phyloP scores from a whole-genome alignment of 2,329 filamentous ascomycete genomes.

The Paraphoma chrysanthemicola region DNA sequence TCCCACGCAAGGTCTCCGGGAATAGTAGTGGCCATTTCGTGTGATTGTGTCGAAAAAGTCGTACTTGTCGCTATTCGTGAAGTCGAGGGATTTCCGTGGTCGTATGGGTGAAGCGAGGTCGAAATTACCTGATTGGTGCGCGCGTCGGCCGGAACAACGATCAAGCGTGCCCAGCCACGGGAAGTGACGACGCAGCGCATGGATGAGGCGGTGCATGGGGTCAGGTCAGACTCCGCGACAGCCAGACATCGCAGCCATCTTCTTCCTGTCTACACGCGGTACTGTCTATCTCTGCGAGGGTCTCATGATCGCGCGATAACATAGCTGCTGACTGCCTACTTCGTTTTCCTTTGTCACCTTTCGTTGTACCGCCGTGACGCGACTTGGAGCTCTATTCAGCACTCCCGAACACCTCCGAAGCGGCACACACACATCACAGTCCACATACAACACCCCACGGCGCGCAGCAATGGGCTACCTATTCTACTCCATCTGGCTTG shows the following conservation, averaged over 20 bases:
- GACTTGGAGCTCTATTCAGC: slow-evolving; percentile 9
- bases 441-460: slow-evolving; percentile 2
- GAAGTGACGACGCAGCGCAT: slow-evolving; percentile 3
- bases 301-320: slow-evolving; percentile 8
- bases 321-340: slow-evolving; percentile 6
- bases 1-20: slow-evolving; percentile 94
- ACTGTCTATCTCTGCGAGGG: neutral
- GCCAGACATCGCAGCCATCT: slow-evolving; percentile 1
- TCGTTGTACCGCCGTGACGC: slow-evolving; percentile 8
- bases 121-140: slow-evolving; percentile 34
- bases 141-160: slow-evolving; percentile 28
- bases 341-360: slow-evolving; percentile 17
- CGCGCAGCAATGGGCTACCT: slow-evolving; percentile 70
- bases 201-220: slow-evolving; percentile 2
- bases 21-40: slow-evolving; percentile 65
- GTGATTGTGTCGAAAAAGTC: slow-evolving; percentile 37
- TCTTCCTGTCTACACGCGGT: neutral
- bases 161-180: slow-evolving; percentile 8
- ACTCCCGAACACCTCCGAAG: slow-evolving; percentile 26
- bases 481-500: slow-evolving; percentile 77
- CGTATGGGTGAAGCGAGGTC: slow-evolving; percentile 16
- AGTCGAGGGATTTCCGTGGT: slow-evolving; percentile 27
- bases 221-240: neutral
- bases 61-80: slow-evolving; percentile 27
- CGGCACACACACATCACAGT: slow-evolving; percentile 7